Base-by-base conservation (phyloP, 495 filamentous ascomycete genomes). In the Pyrenula massariospora region DNA sequence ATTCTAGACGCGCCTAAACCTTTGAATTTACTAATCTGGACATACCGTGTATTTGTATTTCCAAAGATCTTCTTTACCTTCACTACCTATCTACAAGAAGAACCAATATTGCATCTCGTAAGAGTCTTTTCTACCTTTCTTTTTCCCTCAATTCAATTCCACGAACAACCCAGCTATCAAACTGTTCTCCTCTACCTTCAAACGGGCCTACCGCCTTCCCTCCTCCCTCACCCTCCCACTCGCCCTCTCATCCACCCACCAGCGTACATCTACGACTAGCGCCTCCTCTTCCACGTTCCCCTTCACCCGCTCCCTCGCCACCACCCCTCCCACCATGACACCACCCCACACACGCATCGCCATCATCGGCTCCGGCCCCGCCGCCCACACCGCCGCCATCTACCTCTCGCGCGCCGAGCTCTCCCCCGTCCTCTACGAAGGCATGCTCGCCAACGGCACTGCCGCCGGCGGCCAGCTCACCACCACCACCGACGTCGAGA, bases 401-500 rank as follows among this genome's bases (percentile, higher is more conserved):
- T 98, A 98, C 70, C 85, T 96, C 58, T 86, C 91, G 24, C 87
- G 93, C 66, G 93, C 93, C 60, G 91, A 98, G 69, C 75, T 98
- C 60, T 59, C 70, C 81, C 87, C 93, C 42, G 87, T 96, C 58
- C 76, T 98, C 56, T 98, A 97, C 66, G 93, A 98, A 76, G 93
- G 93, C 58, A 95, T 97, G 78, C 84, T 98, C 58, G 93, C 93
- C 60, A 94, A 96, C 64, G 93, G 93, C 63, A 93, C 94, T 68
- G 93, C 93, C 3, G 86, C 93, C 52, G 93, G 93, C 63, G 93
- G 93, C 25, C 93, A 98, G 76, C 76, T 98, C 56, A 98, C 93
- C 22, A 98, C 93, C 42, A 98, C 93, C 57, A 96, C 95, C 64
- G 93, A 98, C 58, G 84, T 98, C 55, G 93, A 98, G 78, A 98